A percentile compares a stretch with the other conserved stretches of the same genome.
These are phyloP conservation scores for Saccharomyces eubayanus DNA, from an alignment of 805 yeast species.

Conservation along the genomic window DNA sequence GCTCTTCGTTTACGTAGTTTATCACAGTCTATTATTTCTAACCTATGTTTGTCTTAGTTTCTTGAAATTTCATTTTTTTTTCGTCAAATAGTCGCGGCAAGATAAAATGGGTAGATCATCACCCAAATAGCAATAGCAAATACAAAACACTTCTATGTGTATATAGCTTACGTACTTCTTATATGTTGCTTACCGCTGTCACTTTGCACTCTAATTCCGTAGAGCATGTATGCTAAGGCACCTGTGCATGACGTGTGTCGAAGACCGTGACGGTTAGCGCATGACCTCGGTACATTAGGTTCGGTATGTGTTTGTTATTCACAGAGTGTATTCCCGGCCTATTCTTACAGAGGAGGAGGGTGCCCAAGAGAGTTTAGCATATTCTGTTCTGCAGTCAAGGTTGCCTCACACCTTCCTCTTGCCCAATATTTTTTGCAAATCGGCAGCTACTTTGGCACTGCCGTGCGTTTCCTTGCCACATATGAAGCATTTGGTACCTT, in stretches of 20 bases:
- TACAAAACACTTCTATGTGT: neutral
- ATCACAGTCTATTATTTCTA: neutral
- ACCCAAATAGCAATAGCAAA: neutral
- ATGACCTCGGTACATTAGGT: neutral
- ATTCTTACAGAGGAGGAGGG: too few species aligned
- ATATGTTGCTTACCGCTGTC: neutral
- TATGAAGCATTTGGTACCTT: slow-evolving; percentile 40
- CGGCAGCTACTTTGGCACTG: slow-evolving; percentile 44
- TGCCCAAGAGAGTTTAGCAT: too few species aligned
- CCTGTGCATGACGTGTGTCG: neutral
- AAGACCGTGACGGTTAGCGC: neutral
- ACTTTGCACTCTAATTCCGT: neutral
- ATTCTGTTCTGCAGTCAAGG: neutral
- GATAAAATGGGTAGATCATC: neutral
- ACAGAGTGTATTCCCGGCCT: too few species aligned
- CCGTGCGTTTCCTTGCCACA: slow-evolving; percentile 60
- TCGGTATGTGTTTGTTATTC: too few species aligned
- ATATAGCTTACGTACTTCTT: neutral
- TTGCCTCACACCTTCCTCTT: neutral
- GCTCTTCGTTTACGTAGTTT: neutral
- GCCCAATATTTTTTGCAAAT: slow-evolving; percentile 19
- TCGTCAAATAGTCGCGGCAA: neutral
- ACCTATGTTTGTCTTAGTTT: neutral
- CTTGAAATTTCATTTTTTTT: neutral
- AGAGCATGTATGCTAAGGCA: neutral